Base-by-base conservation (phyloP, 306 rosid genomes). In the Vigna reflexopilosa region DNA sequence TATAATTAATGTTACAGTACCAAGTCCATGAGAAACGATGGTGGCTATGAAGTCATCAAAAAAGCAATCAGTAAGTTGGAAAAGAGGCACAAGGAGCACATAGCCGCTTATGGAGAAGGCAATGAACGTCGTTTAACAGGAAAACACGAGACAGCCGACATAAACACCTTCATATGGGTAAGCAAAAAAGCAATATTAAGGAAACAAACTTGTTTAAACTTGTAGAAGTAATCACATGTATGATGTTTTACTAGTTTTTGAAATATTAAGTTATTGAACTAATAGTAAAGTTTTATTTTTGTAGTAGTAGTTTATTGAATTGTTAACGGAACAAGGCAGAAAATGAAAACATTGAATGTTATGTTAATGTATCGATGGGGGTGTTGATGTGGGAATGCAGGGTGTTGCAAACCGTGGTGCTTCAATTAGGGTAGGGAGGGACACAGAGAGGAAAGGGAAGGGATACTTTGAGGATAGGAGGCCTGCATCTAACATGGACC, bases 331-430 rank as follows among this genome's bases (percentile, higher is more conserved):
- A 52, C 10, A 9, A 52, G 24, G 11, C 24, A 52, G 3, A 3
- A 42, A 42, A 52, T 52, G 12, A 56, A 22, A 63, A 62, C 26
- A 34, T 14, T 20, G 63, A 49, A 2, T 9, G 13, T 42, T 9
- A 42, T 42, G 56, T 51, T 6, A 0, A 19, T 54, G 9, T 56
- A 58, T 58, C 2, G 17, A 58, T 22, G 11, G 36, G 9, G 59
- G 12, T 16, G 22, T 51, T 2, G 17, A 4, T 77, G 73, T 51
- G 73, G 73, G 1, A 36, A 42, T 67, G 65, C 83, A 93, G 98
- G 98, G 98, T 4, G 98, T 94, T 51, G 98, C 98, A 3, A 88
- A 92, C 81, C 98, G 98, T 19, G 98, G 97, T 42, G 97, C 98
- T 40, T 94, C 98, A 0, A 78, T 94, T 14, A 87, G 98, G 69